phyloP scores from a whole-genome alignment of 805 yeast species.

The Ogataea methylovora region DNA sequence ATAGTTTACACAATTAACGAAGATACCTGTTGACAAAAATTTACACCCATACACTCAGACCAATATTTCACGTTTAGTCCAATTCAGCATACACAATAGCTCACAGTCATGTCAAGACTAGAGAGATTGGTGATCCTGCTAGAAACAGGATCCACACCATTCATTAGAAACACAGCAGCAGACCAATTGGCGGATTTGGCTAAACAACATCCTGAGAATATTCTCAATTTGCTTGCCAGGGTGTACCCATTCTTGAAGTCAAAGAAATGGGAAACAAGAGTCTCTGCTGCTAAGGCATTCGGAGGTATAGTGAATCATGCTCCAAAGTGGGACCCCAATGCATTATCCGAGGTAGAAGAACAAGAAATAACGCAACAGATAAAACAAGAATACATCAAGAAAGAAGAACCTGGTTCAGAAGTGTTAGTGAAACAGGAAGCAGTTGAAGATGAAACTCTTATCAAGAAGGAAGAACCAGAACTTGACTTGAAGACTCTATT shows the following conservation, averaged over 20 bases:
- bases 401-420: slow-evolving; percentile 6
- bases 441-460: slow-evolving; percentile 15
- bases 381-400: slow-evolving; percentile 6
- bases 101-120: slow-evolving; percentile 30
- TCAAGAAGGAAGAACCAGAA: slow-evolving; percentile 17
- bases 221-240: slow-evolving; percentile 71
- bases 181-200: slow-evolving; percentile 94
- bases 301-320: slow-evolving; percentile 87
- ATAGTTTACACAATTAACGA: too few relatives aligned
- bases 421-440: slow-evolving; percentile 14
- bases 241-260: slow-evolving; percentile 85
- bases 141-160: slow-evolving; percentile 93
- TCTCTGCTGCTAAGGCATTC: slow-evolving; percentile 88
- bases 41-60: too few relatives aligned
- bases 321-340: slow-evolving; percentile 78
- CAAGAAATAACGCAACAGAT: slow-evolving; percentile 9
- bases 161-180: slow-evolving; percentile 93
- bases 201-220: slow-evolving; percentile 90
- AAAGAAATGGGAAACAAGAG: slow-evolving; percentile 92
- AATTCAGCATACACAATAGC: background rate
- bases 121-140: slow-evolving; percentile 36
- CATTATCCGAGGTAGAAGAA: too few relatives aligned
- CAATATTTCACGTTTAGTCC: too few relatives aligned
- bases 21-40: too few relatives aligned
- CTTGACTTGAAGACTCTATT: slow-evolving; percentile 26